Evolutionary conservation across 2,329 filamentous ascomycete genomes (phyloP).

Genomic region (Dactylellina parvicollis): DNA sequence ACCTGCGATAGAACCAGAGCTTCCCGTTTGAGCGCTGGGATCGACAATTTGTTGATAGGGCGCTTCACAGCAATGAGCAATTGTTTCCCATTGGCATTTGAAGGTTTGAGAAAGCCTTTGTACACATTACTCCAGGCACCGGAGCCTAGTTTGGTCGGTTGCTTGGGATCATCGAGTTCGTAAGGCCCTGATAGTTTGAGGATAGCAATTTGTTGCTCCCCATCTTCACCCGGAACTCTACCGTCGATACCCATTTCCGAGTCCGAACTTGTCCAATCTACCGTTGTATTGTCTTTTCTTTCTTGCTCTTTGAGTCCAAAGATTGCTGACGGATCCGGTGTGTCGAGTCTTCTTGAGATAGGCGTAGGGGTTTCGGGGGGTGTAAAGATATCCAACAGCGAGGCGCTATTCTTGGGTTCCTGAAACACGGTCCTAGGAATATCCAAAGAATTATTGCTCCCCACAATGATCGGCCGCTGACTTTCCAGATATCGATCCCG

Average conservation of each 20-base stretch:
- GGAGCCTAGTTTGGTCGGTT: conserved; percentile 53
- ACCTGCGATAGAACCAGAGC: conserved; percentile 55
- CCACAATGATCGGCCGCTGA: conserved; percentile 38
- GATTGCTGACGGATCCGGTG: conserved; percentile 21
- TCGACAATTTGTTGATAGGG: conserved; percentile 39
- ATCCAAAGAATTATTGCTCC: conserved; percentile 36
- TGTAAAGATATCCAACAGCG: conserved; percentile 34
- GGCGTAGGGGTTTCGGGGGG: conserved; percentile 34
- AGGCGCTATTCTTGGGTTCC: background rate
- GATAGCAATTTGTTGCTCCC: background rate
- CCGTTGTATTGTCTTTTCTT: background rate
- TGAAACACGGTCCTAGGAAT: conserved; percentile 31
- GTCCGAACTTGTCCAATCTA: conserved; percentile 12
- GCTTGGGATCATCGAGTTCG: conserved; percentile 26
- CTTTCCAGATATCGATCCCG: conserved; percentile 43
- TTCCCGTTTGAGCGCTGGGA: conserved; percentile 53
- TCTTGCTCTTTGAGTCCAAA: conserved; percentile 14
- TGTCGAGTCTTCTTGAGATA: conserved; percentile 1
- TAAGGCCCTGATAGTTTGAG: conserved; percentile 14
- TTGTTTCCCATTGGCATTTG: background rate
- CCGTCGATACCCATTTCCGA: conserved; percentile 36
- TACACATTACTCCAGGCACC: conserved; percentile 57
- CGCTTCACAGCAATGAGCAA: conserved; percentile 55
- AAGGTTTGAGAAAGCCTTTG: conserved; percentile 25
- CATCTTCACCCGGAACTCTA: conserved; percentile 6